Evolutionary conservation across 257 asterid species (phyloP).

Genomic region (Parsonsia alboflavescens): DNA sequence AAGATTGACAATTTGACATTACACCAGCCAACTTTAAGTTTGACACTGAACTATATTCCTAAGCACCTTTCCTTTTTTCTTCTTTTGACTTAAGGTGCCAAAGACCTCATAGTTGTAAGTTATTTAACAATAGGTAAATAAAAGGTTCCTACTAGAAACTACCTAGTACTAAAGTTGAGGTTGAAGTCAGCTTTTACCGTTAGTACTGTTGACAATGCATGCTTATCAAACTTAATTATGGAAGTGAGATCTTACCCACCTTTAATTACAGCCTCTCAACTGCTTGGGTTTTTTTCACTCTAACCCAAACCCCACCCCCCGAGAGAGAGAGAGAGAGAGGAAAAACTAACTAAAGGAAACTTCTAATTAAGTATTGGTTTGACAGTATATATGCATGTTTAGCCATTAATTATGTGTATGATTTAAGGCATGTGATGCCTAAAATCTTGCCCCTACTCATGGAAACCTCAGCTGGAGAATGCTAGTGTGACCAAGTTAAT

Average conservation of each 20-base stretch:
- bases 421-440: constrained; percentile 15
- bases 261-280: not conserved
- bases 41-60: too few relatives aligned
- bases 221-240: not conserved
- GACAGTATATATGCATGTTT: not conserved
- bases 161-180: not conserved
- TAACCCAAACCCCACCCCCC: not conserved
- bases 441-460: constrained; percentile 10
- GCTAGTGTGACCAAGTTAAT: constrained; percentile 3
- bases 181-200: not conserved
- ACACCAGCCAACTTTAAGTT: too few relatives aligned
- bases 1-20: too few relatives aligned
- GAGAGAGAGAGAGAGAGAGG: not conserved
- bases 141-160: too few relatives aligned
- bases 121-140: not conserved
- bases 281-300: not conserved
- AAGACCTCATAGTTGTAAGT: too few relatives aligned
- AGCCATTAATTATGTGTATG: not conserved
- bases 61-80: too few relatives aligned
- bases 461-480: constrained; percentile 3
- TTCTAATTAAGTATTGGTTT: not conserved
- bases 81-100: not conserved
- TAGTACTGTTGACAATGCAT: not conserved
- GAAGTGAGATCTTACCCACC: not conserved
- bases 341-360: not conserved